Conservation (phyloP, 805 yeast genomes). For the Ogataea pilisensis region DNA sequence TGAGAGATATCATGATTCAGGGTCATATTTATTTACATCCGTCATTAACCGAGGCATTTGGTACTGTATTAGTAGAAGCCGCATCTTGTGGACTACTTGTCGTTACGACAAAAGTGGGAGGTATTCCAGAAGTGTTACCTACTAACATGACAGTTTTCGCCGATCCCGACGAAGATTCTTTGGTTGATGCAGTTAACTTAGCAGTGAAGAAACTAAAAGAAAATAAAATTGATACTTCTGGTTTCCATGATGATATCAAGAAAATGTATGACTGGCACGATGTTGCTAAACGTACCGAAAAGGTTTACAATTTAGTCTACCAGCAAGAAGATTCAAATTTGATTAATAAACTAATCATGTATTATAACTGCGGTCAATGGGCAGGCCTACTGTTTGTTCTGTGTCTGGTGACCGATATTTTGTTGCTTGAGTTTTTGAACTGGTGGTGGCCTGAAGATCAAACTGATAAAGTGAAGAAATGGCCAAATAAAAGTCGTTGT, state of each 20-base stretch:
- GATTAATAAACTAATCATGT: slow-evolving; percentile 54
- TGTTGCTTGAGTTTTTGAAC: slow-evolving; percentile 60
- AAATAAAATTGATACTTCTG: slow-evolving; percentile 61
- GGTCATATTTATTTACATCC: slow-evolving; percentile 96
- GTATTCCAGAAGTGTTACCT: slow-evolving; percentile 95
- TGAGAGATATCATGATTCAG: slow-evolving; percentile 84
- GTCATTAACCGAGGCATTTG: slow-evolving; percentile 94
- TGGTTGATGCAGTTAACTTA: slow-evolving; percentile 64
- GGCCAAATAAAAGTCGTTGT: slow-evolving; percentile 49
- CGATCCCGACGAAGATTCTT: slow-evolving; percentile 77
- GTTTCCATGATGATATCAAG: slow-evolving; percentile 73
- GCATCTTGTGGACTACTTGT: slow-evolving; percentile 93
- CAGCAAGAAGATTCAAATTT: slow-evolving; percentile 34
- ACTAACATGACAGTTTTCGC: slow-evolving; percentile 91
- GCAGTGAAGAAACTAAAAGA: slow-evolving; percentile 63
- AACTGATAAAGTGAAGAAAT: slow-evolving; percentile 75
- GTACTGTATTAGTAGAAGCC: slow-evolving; percentile 95
- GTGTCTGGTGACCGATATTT: slow-evolving; percentile 75
- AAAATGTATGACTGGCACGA: slow-evolving; percentile 90
- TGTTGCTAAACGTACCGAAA: slow-evolving; percentile 81
- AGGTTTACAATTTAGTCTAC: slow-evolving; percentile 56
- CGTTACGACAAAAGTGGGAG: slow-evolving; percentile 95
- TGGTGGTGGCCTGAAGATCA: slow-evolving; percentile 60
- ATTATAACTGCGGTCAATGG: slow-evolving; percentile 71
- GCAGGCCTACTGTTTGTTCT: slow-evolving; percentile 82